A percentile compares a stretch with the other conserved stretches of the same genome.
Evolutionary conservation across 2,329 filamentous ascomycete genomes (phyloP).

Genomic region (Phialophora verrucosa): DNA sequence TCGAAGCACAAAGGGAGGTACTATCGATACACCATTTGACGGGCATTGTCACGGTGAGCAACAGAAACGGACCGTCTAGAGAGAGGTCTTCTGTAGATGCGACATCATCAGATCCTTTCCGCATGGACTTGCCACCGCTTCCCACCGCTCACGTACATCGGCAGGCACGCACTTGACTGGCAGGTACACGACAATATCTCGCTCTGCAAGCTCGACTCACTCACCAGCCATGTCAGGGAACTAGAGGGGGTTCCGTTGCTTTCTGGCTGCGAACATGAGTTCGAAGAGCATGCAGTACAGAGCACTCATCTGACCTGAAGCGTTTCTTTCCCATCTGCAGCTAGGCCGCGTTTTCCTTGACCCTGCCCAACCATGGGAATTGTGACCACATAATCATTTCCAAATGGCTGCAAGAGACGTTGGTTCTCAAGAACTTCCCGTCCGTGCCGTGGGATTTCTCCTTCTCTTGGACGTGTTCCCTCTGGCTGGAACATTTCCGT

Average conservation of each 20-base stretch:
- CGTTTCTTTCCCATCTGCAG: constrained; percentile 7
- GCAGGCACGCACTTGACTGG: neutral
- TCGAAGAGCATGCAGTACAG: constrained; percentile 21
- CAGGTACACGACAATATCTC: constrained; percentile 8
- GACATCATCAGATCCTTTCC: neutral
- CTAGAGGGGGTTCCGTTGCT: constrained; percentile 7
- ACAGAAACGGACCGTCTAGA: neutral
- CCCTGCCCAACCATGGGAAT: constrained; percentile 10
- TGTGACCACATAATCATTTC: constrained; percentile 12
- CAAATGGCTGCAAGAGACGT: constrained; percentile 15
- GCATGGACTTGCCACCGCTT: neutral
- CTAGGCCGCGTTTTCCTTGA: constrained; percentile 11
- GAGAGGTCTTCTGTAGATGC: neutral
- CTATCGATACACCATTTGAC: neutral
- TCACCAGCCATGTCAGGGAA: constrained; percentile 9
- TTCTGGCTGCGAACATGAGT: constrained; percentile 26
- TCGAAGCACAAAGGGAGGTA: neutral
- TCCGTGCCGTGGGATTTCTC: constrained; percentile 5
- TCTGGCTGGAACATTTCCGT: neutral
- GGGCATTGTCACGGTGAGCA: neutral
- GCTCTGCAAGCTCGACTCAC: constrained; percentile 3
- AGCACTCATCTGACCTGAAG: constrained; percentile 26
- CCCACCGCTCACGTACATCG: neutral
- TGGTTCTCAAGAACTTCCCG: constrained; percentile 12
- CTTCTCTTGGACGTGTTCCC: neutral